phyloP scores from a whole-genome alignment of 495 filamentous ascomycete species.

The Opeltia flavorubescens region DNA sequence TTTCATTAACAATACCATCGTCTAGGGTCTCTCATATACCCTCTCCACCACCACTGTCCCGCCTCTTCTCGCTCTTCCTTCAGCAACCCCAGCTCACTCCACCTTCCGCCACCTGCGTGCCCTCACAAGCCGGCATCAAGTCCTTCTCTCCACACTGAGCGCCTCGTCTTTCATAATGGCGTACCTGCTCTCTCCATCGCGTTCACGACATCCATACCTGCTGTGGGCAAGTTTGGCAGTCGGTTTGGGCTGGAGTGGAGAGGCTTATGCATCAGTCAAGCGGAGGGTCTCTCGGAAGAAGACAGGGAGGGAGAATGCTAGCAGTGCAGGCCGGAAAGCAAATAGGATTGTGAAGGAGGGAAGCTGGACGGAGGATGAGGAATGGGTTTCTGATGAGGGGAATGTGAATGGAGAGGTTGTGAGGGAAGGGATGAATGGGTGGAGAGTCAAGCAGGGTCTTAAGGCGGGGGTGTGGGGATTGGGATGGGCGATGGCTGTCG shows the following conservation, averaged over 20 bases:
- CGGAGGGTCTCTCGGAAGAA: conserved; percentile 16
- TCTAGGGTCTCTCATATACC: conserved; percentile 72
- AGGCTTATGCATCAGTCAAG: too few species aligned
- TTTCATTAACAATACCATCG: too few species aligned
- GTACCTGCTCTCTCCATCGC: conserved; percentile 54
- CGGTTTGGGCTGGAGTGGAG: conserved; percentile 37
- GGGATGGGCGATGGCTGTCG: conserved; percentile 59
- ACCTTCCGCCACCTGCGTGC: conserved; percentile 49
- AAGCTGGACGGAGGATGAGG: conserved; percentile 34
- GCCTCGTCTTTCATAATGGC: conserved; percentile 53
- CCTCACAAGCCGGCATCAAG: conserved; percentile 41
- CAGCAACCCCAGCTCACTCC: conserved; percentile 47
- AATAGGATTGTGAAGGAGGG: conserved; percentile 17
- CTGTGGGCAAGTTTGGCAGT: conserved; percentile 56
- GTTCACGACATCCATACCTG: conserved; percentile 68
- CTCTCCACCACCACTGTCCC: conserved; percentile 59
- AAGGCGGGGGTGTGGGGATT: conserved; percentile 47
- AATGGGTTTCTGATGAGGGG: conserved; percentile 47
- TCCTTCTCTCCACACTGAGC: conserved; percentile 46
- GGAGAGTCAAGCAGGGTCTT: conserved; percentile 44
- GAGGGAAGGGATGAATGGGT: conserved; percentile 50
- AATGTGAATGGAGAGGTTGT: conserved; percentile 73
- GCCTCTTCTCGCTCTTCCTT: conserved; percentile 61
- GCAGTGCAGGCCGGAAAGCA: conserved; percentile 16
- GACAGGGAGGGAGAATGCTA: conserved; percentile 12